Conservation (phyloP, 192 early-diverging fungal genomes). For the Umbelopsis sp. region DNA sequence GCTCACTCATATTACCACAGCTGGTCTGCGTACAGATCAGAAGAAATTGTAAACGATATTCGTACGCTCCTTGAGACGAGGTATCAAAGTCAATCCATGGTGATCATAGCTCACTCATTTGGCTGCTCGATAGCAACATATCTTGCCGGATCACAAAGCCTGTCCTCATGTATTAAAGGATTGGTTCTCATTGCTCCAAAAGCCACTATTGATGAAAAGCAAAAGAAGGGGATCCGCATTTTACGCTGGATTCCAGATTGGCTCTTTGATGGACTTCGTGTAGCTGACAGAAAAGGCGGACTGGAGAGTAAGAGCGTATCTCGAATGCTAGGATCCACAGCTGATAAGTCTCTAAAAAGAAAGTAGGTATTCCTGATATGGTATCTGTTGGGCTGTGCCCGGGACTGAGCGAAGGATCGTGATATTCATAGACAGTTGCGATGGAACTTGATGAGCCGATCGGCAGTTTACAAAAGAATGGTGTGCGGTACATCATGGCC, state of each 20-base stretch:
- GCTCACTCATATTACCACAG: conserved; percentile 26
- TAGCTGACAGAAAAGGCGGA: conserved; percentile 51
- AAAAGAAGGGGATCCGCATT: conserved; percentile 27
- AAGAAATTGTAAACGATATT: conserved; percentile 48
- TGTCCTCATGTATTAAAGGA: conserved; percentile 43
- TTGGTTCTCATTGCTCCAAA: conserved; percentile 57
- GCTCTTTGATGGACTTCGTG: conserved; percentile 44
- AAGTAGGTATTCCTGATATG: conserved; percentile 8
- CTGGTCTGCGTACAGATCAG: conserved; percentile 47
- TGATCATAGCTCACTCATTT: conserved; percentile 60
- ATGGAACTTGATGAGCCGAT: conserved; percentile 55
- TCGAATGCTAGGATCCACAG: conserved; percentile 41
- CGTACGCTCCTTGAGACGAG: conserved; percentile 39
- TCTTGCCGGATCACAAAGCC: conserved; percentile 28
- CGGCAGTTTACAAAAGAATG: conserved; percentile 48
- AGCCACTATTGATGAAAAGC: conserved; percentile 39
- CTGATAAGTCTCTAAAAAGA: conserved; percentile 34
- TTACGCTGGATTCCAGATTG: conserved; percentile 48
- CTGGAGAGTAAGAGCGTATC: conserved; percentile 45
- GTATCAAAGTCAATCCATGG: conserved; percentile 48
- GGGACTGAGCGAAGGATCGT: background rate
- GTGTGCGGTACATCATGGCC: conserved; percentile 42
- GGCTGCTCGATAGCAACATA: conserved; percentile 53
- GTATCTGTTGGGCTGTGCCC: background rate
- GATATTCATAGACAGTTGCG: conserved; percentile 37